Base-by-base conservation (phyloP, 305 asterid species). In the Stenogyne calaminthoides region DNA sequence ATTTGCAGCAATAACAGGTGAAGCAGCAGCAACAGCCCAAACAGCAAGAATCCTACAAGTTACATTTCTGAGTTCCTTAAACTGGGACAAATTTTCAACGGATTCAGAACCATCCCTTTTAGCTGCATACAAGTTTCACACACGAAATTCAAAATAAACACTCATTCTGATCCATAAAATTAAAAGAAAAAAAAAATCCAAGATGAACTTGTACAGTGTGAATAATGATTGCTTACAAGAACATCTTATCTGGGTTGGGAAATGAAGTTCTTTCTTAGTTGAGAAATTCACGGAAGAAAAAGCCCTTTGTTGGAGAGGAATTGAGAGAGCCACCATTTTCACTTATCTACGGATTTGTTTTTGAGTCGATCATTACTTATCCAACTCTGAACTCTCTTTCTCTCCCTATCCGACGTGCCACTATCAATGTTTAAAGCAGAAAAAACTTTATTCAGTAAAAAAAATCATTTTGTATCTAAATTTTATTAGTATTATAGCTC, bases 11-110 rank as follows among this genome's bases (percentile, higher is more conserved):
- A 86, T 82, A 4, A 90, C 92, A 16, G 99, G 99, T 0, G 97
- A 88, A 78, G 81, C 90, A 79, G 96, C 75, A 71, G 84, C 72
- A n/a, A 94, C 78, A 39, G 97, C 95, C 89, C 93, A 94, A 88
- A 80, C 95, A 79, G 97, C 97, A 77, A 94, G 91, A 71, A 89
- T 52, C 5, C 99, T 96, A 82, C 91, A 91, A 73, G 97, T 93
- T 32, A 84, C 92, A 80, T 79, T 86, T 63, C 90, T 87, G 2
- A 94, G 78, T 76, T 88, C 88, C 87, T 88, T 89, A 51, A 85
- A 85, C 7, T 75, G 82, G 61, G 80, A 25, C 49, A 29, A 59
- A 65, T 12, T 78, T 36, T 81, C 86, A n/a, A 76, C 80, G 11
- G 64, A 20, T 40, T 75, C 54, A 8, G 70, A 34, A 67, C 39